Conservation (phyloP, 345 rosid genomes). For the Hypericum androsaemum region DNA sequence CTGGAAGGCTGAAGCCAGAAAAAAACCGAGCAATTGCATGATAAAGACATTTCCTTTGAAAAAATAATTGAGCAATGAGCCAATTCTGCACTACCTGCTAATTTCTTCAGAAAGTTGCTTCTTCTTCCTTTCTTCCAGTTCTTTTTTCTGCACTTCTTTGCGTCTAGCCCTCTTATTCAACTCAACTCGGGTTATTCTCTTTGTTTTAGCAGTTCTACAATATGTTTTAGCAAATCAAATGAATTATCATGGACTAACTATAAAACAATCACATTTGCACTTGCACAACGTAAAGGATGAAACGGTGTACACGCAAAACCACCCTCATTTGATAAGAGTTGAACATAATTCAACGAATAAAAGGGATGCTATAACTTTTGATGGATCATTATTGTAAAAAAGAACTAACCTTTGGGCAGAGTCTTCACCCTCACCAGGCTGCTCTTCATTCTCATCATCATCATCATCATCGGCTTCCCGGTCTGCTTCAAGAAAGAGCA, state of each 20-base stretch:
- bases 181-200: slow-evolving; percentile 65
- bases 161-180: slow-evolving; percentile 64
- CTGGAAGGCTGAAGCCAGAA: slow-evolving; percentile 40
- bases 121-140: slow-evolving; percentile 43
- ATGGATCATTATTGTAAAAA: not conserved
- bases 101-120: slow-evolving; percentile 51
- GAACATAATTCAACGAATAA: too few relatives aligned
- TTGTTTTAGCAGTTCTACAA: slow-evolving; percentile 38
- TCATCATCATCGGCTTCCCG: slow-evolving; percentile 24
- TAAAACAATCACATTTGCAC: too few relatives aligned
- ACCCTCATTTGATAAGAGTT: too few relatives aligned
- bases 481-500: slow-evolving; percentile 71
- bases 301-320: too few relatives aligned
- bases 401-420: slow-evolving; percentile 32
- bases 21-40: slow-evolving; percentile 10
- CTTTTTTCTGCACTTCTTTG: slow-evolving; percentile 41
- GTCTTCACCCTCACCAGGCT: slow-evolving; percentile 21
- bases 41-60: not conserved
- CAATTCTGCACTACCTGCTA: slow-evolving; percentile 34
- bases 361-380: too few relatives aligned
- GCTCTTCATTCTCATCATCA: slow-evolving; percentile 33
- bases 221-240: slow-evolving; percentile 7
- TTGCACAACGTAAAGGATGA: too few relatives aligned
- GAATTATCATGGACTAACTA: not conserved
- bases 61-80: not conserved